A percentile compares a stretch with the other conserved stretches of the same genome.
Evolutionary conservation across 140 eudicot genomes (phyloP).

Genomic region (Senecio squalidus): DNA sequence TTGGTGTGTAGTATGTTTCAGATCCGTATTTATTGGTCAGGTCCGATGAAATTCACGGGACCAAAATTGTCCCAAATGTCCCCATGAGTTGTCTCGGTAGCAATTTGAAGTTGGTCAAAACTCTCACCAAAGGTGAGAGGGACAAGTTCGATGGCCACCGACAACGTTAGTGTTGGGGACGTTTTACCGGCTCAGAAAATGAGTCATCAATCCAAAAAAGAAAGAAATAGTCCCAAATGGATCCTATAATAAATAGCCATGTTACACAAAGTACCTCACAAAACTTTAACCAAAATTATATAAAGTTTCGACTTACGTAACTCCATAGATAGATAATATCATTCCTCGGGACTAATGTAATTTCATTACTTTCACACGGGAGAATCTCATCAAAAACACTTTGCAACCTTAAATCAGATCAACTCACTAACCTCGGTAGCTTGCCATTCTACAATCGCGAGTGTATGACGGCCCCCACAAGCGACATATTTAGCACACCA

Average conservation of each 20-base stretch:
- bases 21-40: no score
- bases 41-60: no score
- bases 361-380: neutral
- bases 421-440: slow-evolving; percentile 26
- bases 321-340: slow-evolving; percentile 12
- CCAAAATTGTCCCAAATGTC: no score
- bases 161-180: no score
- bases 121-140: no score
- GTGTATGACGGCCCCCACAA: slow-evolving; percentile 95
- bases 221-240: neutral
- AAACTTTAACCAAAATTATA: neutral
- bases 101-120: no score
- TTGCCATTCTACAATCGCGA: slow-evolving; percentile 76
- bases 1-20: no score
- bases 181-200: no score
- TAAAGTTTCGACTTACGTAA: neutral
- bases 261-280: slow-evolving; percentile 7
- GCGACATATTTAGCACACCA: slow-evolving; percentile 93
- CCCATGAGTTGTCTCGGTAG: no score
- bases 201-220: no score
- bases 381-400: neutral
- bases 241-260: neutral
- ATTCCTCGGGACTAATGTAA: neutral
- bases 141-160: no score
- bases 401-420: slow-evolving; percentile 9